A percentile compares a stretch with the other conserved stretches of the same genome.
Evolutionary conservation across 257 asterid genomes (phyloP).

Genomic region (Echium plantagineum): DNA sequence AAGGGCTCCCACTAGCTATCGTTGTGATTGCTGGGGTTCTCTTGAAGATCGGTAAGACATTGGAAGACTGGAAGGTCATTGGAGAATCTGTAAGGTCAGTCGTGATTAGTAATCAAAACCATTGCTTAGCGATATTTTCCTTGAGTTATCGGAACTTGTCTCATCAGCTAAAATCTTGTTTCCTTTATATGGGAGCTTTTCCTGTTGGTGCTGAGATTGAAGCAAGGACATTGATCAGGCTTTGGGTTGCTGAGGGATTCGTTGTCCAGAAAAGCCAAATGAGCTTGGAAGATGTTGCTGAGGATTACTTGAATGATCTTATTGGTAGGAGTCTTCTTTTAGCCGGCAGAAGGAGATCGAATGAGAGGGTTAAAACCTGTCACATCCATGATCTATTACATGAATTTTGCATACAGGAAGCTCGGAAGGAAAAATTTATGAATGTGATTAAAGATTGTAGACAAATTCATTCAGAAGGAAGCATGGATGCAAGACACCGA

Average conservation of each 20-base stretch:
- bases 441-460: no score
- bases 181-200: constrained; percentile 9
- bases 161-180: not conserved
- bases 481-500: not conserved
- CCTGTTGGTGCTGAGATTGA: not conserved
- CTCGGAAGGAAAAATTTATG: not conserved
- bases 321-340: not conserved
- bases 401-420: constrained; percentile 7
- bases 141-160: constrained; percentile 3
- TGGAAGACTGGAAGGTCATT: not conserved
- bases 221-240: not conserved
- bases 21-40: not conserved
- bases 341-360: not conserved
- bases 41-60: not conserved
- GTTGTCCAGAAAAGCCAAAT: not conserved
- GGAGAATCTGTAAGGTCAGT: not conserved
- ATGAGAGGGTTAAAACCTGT: not conserved
- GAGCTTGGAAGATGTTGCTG: constrained; percentile 7
- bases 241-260: not conserved
- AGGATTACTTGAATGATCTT: constrained; percentile 6
- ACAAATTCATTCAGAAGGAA: not conserved
- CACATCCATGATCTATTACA: constrained; percentile 2
- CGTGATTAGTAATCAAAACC: accelerated
- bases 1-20: constrained; percentile 4
- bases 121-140: not conserved